Base-by-base conservation (phyloP, 306 rosid genomes). In the Prinsepia uniflora region DNA sequence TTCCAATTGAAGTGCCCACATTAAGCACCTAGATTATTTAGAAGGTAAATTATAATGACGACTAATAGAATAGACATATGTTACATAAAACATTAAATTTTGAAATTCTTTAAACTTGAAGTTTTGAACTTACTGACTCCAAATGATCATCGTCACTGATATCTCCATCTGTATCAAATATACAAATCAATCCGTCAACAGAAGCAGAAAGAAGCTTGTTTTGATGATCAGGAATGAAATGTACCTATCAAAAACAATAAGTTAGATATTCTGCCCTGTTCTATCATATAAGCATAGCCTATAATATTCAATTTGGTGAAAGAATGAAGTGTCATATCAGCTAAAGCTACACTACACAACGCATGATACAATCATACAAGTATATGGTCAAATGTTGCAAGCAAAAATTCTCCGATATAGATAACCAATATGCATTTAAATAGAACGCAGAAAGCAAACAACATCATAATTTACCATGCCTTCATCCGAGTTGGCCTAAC, bases 201-300 rank as follows among this genome's bases (percentile, higher is more conserved):
- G 99, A 91, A 75, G 99, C 96, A 76, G 99, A 91, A 81, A 88
- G 76, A 72, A 94, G 96, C 83, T 86, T 91, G 86, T 82, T 85
- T 77, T 40, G 80, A 68, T 86, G 87, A 40, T 75, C 82, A 67
- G 95, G 99, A 75, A 87, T 80, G 80, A 91, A 94, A 75, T 91
- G 96, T 74, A 94, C 97, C 97, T 91, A 79, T 60, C 66, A 70
- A 75, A 45, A 79, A 78, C 24, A 74, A 39, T 19, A 72, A 70
- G 65, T 55, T 63, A 40, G 0, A 56, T 56, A 56, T 14, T 42
- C 24, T 6, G 2, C 73, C 15, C 40, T 19, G 42, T 5, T 2
- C 1, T 20, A 54, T 55, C 65, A 55, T 19, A 44, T 6, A 18
- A 49, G 7, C 36, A 69, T 24, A 41, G 20, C 45, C 53, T 19